Conservation (phyloP, 2,329 filamentous ascomycete species). For the Cytospora piceicola region DNA sequence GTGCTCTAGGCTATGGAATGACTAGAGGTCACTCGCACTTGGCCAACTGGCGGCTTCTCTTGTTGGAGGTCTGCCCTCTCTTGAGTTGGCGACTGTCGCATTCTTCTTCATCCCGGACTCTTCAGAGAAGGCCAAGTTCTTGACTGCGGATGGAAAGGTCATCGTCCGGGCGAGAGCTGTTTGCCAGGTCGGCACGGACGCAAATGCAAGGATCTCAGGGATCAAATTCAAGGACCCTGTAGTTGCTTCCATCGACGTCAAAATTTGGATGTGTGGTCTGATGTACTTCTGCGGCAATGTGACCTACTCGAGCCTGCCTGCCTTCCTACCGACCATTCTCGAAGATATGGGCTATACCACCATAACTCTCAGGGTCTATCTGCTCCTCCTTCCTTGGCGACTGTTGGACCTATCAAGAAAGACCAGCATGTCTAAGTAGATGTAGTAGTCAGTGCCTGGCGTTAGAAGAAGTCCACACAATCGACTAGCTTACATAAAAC, state of each 20-base stretch:
- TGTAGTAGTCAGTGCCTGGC: not conserved
- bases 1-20: constrained; percentile 20
- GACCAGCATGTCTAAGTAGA: constrained; percentile 8
- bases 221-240: constrained; percentile 10
- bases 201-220: not conserved
- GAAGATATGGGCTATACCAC: constrained; percentile 17
- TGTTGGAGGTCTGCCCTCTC: constrained; percentile 11
- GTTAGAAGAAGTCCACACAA: too few species aligned
- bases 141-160: constrained; percentile 2
- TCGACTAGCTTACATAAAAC: constrained; percentile 1
- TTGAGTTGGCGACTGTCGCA: constrained; percentile 6
- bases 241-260: constrained; percentile 1
- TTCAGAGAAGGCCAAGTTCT: constrained; percentile 10
- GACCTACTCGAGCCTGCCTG: constrained; percentile 14
- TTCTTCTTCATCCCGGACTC: constrained; percentile 18
- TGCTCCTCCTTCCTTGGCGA: constrained; percentile 10
- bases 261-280: constrained; percentile 10
- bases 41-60: constrained; percentile 17
- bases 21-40: constrained; percentile 21
- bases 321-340: constrained; percentile 18
- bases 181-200: constrained; percentile 12
- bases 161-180: constrained; percentile 10
- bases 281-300: constrained; percentile 20
- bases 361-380: constrained; percentile 15
- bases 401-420: constrained; percentile 14